Evolutionary conservation across 2,329 filamentous ascomycete species (phyloP), one percentile per base, ranked within the genome.

Genomic region (Cordyceps javanica): DNA sequence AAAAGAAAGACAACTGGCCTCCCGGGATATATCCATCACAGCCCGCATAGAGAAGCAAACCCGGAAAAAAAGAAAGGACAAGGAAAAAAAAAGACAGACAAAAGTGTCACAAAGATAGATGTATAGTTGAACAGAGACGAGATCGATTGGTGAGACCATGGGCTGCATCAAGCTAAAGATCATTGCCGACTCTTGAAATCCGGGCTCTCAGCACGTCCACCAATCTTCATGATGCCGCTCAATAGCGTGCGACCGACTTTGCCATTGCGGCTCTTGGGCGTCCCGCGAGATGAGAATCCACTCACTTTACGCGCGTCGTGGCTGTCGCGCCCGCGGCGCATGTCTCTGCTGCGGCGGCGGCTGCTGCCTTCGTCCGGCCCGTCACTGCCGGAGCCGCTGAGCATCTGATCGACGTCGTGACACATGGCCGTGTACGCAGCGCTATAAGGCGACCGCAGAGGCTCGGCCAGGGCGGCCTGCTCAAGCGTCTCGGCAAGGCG

Each of bases 331-430:
- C 67, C 65, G 5, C 65, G 65, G 14, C 66, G 69, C 30, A 57
- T 50, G n/a, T 73, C 71, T 32, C 65, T 71, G 65, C 69, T 72
- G 16, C 65, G 65, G 8, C 68, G 65, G 5, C 64, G 62, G n/a
- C 45, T 52, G 46, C 44, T 54, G 30, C 44, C 62, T 7, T 66
- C 64, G 13, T 70, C 70, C 5, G 63, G 65, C 3, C 62, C 62
- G 55, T 82, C 80, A 61, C 79, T 82, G 14, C 78, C 79, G 1
- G 80, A 80, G 14, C 78, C 82, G 1, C 78, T 77, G 0, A 79
- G 78, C 3, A 77, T 70, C 0, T 67, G 63, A 25, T 71, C 67
- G 34, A 63, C 64, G n/a, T 70, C 69, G 50, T 64, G 63, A 63
- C 67, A 68, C 25, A 63, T 60, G 9, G 68, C 44, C 4, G 53